These are phyloP conservation scores for Calvatia gigantea DNA, from an alignment of 768 basidiomycete species.

Conservation along the genomic window DNA sequence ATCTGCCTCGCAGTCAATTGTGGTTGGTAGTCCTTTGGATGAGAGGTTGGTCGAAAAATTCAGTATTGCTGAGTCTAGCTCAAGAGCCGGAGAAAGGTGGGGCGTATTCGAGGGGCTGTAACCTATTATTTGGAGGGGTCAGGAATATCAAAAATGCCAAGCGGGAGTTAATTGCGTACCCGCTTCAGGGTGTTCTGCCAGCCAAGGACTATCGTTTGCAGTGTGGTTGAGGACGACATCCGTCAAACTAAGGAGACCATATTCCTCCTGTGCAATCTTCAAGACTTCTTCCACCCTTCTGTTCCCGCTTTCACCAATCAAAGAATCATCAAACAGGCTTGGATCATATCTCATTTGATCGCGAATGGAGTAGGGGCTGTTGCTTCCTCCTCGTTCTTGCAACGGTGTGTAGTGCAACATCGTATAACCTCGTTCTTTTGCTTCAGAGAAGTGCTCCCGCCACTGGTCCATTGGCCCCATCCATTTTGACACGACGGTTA, in stretches of 20 bases:
- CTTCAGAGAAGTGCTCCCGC: constrained; percentile 78
- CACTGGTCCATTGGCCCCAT: constrained; percentile 85
- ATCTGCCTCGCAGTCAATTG: constrained; percentile 62
- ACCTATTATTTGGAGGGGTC: constrained; percentile 40
- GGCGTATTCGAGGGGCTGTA: constrained; percentile 90
- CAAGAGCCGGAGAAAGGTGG: constrained; percentile 88
- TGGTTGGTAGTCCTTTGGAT: constrained; percentile 68
- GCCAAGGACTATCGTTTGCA: constrained; percentile 90
- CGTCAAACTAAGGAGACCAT: constrained; percentile 84
- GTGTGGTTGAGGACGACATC: constrained; percentile 99
- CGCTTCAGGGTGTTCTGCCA: constrained; percentile 92
- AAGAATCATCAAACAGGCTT: constrained; percentile 52
- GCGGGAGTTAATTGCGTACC: constrained; percentile 43
- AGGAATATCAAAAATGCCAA: neutral
- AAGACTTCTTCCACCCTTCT: constrained; percentile 62
- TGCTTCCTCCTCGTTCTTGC: constrained; percentile 84
- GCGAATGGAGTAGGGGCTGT: constrained; percentile 91
- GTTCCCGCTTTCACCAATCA: constrained; percentile 45
- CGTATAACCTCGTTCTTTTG: constrained; percentile 89
- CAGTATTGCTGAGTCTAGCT: constrained; percentile 84
- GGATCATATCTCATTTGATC: constrained; percentile 84
- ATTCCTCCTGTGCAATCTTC: constrained; percentile 73
- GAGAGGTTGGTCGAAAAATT: constrained; percentile 70
- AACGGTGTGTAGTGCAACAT: constrained; percentile 98
- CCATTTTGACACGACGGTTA: constrained; percentile 97